Evolutionary conservation across 225 moss, liverwort and hornwort genomes (phyloP).

Genomic region (Bryoerythrophyllum caledonicum): DNA sequence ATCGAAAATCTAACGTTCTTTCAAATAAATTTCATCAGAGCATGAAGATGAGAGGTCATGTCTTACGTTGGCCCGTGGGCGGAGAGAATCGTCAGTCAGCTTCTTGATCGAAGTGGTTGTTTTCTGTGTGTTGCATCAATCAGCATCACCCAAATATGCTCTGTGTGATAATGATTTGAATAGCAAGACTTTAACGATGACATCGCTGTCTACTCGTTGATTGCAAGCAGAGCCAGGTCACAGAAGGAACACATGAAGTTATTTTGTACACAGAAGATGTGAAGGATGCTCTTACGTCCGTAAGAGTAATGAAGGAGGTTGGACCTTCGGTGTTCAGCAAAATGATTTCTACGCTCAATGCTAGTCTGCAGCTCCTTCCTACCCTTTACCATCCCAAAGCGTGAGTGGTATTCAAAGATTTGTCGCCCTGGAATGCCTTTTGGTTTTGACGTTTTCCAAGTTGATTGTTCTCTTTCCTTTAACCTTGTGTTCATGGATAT

Average conservation of each 20-base stretch:
- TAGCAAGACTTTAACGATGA: background rate
- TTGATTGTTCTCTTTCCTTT: constrained; percentile 12
- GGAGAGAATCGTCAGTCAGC: background rate
- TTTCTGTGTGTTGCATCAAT: constrained; percentile 2
- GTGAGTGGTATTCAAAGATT: constrained; percentile 42
- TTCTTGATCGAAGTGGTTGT: background rate
- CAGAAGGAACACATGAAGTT: constrained; percentile 65
- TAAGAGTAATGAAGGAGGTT: constrained; percentile 84
- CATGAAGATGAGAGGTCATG: background rate
- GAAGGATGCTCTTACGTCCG: constrained; percentile 79
- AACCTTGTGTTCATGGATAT: background rate
- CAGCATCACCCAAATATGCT: constrained; percentile 3
- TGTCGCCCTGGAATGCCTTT: background rate
- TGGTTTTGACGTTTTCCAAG: background rate
- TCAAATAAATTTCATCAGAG: background rate
- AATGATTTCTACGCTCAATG: constrained; percentile 84
- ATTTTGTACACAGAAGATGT: constrained; percentile 76
- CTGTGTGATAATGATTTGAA: background rate
- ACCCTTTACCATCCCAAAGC: constrained; percentile 61
- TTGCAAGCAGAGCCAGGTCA: constrained; percentile 71
- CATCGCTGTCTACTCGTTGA: constrained; percentile 1
- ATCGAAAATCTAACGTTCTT: background rate
- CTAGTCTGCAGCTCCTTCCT: constrained; percentile 77
- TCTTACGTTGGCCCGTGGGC: background rate
- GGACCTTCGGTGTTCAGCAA: constrained; percentile 80